Percentiles rank a stretch among this genome's conserved stretches.
Evolutionary conservation across 2,329 filamentous ascomycete species (phyloP).

Genomic region (Lizonia empirigonia): DNA sequence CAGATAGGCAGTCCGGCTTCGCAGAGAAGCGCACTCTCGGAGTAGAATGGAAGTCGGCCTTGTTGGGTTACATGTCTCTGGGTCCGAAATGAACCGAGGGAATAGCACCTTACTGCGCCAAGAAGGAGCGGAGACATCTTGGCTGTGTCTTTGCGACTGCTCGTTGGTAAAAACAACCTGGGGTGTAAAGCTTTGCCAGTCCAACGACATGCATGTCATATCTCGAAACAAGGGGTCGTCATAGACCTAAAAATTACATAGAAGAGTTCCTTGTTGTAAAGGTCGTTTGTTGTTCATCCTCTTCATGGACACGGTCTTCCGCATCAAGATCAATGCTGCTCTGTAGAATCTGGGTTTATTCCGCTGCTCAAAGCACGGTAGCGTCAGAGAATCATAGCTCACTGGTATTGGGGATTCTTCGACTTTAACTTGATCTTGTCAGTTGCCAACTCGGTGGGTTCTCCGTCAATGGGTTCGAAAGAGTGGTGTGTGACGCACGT

Average conservation of each 20-base stretch:
- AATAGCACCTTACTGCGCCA: background rate
- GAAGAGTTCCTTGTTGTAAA: background rate
- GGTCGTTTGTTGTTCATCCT: background rate
- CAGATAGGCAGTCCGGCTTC: slow-evolving; percentile 1
- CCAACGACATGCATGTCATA: background rate
- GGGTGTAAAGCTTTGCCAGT: slow-evolving; percentile 2
- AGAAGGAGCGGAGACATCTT: background rate
- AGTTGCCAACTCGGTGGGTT: background rate
- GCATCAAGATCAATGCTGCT: background rate
- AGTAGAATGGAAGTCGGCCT: background rate
- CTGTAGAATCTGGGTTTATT: background rate
- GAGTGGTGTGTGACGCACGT: background rate
- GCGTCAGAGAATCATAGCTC: background rate
- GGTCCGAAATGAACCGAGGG: slow-evolving; percentile 11
- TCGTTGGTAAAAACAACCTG: slow-evolving; percentile 9
- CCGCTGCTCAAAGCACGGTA: background rate
- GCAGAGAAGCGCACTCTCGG: too few relatives aligned
- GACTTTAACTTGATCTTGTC: background rate
- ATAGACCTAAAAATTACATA: background rate
- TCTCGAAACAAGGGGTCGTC: background rate
- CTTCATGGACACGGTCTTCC: background rate
- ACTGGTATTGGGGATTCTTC: background rate
- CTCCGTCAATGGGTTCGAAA: background rate
- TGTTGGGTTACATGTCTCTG: background rate
- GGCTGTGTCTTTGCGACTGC: background rate